Percentiles rank a stretch among this genome's conserved stretches.
phyloP scores from a whole-genome alignment of 1,284 basidiomycete genomes.

The Tetrapyrgos nigripes region DNA sequence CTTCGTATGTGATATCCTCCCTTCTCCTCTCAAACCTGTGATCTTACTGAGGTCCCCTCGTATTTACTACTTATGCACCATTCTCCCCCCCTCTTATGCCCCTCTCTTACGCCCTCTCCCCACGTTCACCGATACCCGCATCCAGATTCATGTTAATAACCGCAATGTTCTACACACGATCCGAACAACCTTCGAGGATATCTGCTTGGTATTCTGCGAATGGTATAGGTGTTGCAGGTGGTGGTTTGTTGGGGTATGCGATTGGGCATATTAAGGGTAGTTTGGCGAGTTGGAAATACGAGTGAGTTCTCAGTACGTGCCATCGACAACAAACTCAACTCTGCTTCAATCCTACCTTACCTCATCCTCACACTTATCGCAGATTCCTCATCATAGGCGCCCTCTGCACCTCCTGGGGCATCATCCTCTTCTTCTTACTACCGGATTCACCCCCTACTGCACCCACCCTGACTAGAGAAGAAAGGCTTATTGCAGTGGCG shows the following conservation, averaged over 20 bases:
- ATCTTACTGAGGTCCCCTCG: neutral
- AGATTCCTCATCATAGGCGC: conserved; percentile 32
- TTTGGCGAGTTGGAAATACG: conserved; percentile 39
- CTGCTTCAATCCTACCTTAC: neutral
- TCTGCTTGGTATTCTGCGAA: conserved; percentile 24
- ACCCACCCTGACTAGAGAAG: conserved; percentile 34
- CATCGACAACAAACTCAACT: too few relatives aligned
- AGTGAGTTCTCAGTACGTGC: conserved; percentile 23
- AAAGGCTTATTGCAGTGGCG: conserved; percentile 35
- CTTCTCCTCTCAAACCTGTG: neutral
- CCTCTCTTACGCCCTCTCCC: neutral
- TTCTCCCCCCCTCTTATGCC: too few relatives aligned
- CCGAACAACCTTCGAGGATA: conserved; percentile 44
- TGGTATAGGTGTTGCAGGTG: conserved; percentile 29
- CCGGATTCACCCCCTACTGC: conserved; percentile 36
- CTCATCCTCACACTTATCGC: neutral
- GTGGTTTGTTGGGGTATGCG: conserved; percentile 28
- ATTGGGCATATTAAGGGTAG: conserved; percentile 27
- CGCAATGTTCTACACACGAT: conserved; percentile 45
- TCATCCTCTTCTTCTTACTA: conserved; percentile 30
- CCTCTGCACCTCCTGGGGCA: conserved; percentile 26
- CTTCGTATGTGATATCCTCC: conserved; percentile 28
- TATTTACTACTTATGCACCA: neutral
- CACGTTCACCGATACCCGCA: too few relatives aligned
- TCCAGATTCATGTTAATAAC: conserved; percentile 40